phyloP scores from a whole-genome alignment of 768 basidiomycete genomes.

The Termitomyces sp. region DNA sequence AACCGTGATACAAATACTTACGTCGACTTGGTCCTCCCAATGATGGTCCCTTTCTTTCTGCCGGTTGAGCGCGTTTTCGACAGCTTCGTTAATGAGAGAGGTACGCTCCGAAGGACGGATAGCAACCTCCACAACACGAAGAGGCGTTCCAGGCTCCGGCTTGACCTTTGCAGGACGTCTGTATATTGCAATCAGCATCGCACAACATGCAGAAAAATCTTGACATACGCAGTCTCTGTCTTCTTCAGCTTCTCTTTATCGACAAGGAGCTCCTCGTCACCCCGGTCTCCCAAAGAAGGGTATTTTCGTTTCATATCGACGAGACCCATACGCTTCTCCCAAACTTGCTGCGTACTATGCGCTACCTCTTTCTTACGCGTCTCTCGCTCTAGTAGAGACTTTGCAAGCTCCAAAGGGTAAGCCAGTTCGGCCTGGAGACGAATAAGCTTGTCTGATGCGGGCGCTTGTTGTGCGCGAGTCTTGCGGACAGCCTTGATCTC shows the following conservation, averaged over 20 bases:
- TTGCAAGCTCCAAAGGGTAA: constrained; percentile 70
- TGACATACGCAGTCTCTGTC: constrained; percentile 37
- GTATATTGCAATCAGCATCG: constrained; percentile 17
- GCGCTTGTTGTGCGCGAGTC: constrained; percentile 87
- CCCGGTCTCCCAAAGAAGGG: constrained; percentile 54
- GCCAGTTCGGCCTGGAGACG: constrained; percentile 77
- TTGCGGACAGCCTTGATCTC: constrained; percentile 94
- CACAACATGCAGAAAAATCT: background rate
- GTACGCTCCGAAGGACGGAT: constrained; percentile 68
- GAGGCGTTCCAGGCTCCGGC: constrained; percentile 39
- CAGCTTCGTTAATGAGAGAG: constrained; percentile 52
- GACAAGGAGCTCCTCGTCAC: constrained; percentile 67
- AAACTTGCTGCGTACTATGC: constrained; percentile 58
- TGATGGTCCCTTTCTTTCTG: constrained; percentile 74
- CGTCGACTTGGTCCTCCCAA: constrained; percentile 89
- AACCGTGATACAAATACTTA: constrained; percentile 27
- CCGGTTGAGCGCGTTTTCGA: constrained; percentile 56
- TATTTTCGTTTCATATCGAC: constrained; percentile 79
- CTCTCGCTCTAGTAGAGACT: constrained; percentile 68
- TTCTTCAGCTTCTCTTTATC: constrained; percentile 75
- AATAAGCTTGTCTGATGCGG: constrained; percentile 83
- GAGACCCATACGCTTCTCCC: constrained; percentile 74
- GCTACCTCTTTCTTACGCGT: constrained; percentile 65
- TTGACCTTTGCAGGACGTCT: constrained; percentile 55
- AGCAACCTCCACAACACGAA: constrained; percentile 41